Conservation (phyloP, 1,284 basidiomycete species). For the Uromyces viciae-fabae region DNA sequence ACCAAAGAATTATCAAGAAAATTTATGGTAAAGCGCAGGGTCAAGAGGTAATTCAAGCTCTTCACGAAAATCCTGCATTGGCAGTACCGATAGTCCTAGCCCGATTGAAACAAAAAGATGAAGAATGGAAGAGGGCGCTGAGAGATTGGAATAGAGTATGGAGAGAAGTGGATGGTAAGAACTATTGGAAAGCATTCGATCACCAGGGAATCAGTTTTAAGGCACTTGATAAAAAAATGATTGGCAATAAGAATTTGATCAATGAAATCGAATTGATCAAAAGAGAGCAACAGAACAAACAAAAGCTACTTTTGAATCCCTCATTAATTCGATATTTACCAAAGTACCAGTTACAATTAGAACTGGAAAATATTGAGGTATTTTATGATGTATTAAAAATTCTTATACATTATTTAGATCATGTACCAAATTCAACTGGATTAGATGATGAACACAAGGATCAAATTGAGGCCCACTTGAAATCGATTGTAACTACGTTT, state of each 20-base stretch:
- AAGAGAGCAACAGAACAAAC: constrained; percentile 69
- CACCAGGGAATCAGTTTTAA: constrained; percentile 95
- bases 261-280: constrained; percentile 78
- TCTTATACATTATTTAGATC: constrained; percentile 36
- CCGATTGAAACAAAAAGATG: constrained; percentile 88
- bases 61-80: constrained; percentile 87
- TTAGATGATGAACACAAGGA: constrained; percentile 37
- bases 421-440: constrained; percentile 58
- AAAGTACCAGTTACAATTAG: constrained; percentile 33
- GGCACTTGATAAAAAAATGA: constrained; percentile 89
- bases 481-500: constrained; percentile 25
- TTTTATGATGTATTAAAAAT: constrained; percentile 44
- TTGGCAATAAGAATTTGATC: constrained; percentile 84
- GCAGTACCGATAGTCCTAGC: constrained; percentile 87
- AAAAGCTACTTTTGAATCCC: constrained; percentile 34
- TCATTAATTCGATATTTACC: constrained; percentile 37
- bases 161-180: constrained; percentile 93
- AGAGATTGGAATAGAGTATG: constrained; percentile 96
- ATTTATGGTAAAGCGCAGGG: constrained; percentile 84
- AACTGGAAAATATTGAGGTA: constrained; percentile 20
- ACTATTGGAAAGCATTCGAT: constrained; percentile 95
- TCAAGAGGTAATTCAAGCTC: constrained; percentile 76
- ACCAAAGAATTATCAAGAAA: constrained; percentile 90
- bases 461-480: constrained; percentile 35
- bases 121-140: constrained; percentile 92